These are phyloP conservation scores for Aspergillus terreus DNA, from an alignment of 2,329 filamentous ascomycete genomes.

Conservation along the genomic window DNA sequence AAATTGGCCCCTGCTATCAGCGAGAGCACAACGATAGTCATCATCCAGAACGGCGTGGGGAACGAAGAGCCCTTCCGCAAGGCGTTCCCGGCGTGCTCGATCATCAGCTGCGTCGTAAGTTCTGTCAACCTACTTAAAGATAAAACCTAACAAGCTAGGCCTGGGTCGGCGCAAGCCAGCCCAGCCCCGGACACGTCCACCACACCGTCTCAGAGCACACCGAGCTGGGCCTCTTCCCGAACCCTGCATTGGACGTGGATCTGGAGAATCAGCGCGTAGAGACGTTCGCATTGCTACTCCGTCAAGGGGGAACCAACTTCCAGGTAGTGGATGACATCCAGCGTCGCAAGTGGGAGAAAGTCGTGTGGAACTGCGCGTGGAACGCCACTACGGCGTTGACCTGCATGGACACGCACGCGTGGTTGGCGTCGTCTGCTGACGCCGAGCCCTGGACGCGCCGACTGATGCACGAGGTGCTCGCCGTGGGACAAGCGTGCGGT, in stretches of 20 bases:
- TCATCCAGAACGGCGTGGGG: conserved; percentile 40
- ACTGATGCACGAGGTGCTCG: conserved; percentile 43
- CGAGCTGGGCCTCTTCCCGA: conserved; percentile 53
- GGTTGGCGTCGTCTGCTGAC: conserved; percentile 39
- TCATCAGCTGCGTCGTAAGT: conserved; percentile 40
- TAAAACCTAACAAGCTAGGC: conserved; percentile 13
- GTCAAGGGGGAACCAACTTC: conserved; percentile 39
- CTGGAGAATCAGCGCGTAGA: conserved; percentile 30
- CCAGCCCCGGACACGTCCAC: conserved; percentile 45
- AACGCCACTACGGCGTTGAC: conserved; percentile 44
- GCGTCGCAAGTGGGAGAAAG: conserved; percentile 37
- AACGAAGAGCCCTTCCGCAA: conserved; percentile 38
- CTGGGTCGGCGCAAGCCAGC: conserved; percentile 51
- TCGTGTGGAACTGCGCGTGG: conserved; percentile 42
- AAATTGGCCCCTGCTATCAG: conserved; percentile 36
- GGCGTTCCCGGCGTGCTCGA: conserved; percentile 26
- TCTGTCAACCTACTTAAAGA: too few relatives aligned
- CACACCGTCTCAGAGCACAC: conserved; percentile 53
- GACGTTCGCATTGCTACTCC: conserved; percentile 40
- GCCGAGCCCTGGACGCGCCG: conserved; percentile 35
- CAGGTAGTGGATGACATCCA: conserved; percentile 33
- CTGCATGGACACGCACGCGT: conserved; percentile 38
- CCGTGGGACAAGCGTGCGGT: conserved; percentile 34
- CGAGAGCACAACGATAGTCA: conserved; percentile 31
- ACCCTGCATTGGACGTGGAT: conserved; percentile 14